A percentile compares a stretch with the other conserved stretches of the same genome.
Conservation (phyloP, 768 basidiomycete species). For the Sarcomyxa edulis region DNA sequence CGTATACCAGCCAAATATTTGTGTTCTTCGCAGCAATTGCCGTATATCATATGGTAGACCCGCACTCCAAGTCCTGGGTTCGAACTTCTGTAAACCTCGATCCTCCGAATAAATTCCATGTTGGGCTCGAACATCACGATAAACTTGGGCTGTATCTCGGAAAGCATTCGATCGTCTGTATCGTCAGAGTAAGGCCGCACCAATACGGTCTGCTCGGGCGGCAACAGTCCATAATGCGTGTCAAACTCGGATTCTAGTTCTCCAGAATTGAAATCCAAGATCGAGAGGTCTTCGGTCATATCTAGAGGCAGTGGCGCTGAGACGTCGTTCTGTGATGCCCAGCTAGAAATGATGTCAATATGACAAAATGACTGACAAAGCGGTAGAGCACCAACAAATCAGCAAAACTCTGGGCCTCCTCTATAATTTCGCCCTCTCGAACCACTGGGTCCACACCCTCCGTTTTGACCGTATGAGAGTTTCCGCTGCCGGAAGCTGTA, state of each 20-base stretch:
- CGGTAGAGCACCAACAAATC: constrained; percentile 43
- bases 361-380: background rate
- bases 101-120: constrained; percentile 85
- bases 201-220: constrained; percentile 75
- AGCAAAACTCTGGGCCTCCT: constrained; percentile 49
- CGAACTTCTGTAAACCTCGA: constrained; percentile 88
- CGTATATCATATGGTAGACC: constrained; percentile 95
- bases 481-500: constrained; percentile 12
- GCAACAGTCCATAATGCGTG: constrained; percentile 71
- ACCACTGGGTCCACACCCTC: constrained; percentile 1
- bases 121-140: constrained; percentile 96
- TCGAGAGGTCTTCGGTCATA: constrained; percentile 18
- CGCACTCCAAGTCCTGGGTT: constrained; percentile 79
- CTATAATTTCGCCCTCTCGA: constrained; percentile 29
- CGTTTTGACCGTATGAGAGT: constrained; percentile 6
- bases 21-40: constrained; percentile 91
- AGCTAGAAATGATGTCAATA: constrained; percentile 17
- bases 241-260: constrained; percentile 59
- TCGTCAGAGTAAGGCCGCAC: constrained; percentile 90
- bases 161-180: constrained; percentile 82
- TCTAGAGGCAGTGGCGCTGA: constrained; percentile 18
- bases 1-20: constrained; percentile 87
- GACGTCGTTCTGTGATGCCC: constrained; percentile 25
- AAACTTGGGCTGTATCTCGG: constrained; percentile 85
- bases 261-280: constrained; percentile 32